These are phyloP conservation scores for Sequoia sempervirens DNA, from an alignment of 75 land plant genomes.

Conservation along the genomic window DNA sequence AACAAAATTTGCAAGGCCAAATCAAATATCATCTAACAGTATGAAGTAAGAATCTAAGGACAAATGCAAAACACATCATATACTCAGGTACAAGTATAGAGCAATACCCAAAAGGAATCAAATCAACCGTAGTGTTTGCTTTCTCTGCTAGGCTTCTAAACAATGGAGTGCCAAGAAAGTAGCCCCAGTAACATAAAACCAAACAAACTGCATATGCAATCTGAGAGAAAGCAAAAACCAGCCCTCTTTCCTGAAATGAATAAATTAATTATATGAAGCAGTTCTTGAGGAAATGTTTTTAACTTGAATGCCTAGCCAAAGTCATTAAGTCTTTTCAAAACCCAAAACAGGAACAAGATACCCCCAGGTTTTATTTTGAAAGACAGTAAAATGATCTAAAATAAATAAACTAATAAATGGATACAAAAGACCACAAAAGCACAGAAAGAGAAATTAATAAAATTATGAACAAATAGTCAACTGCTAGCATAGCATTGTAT, in stretches of 20 bases:
- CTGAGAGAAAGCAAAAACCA: conserved; percentile 83
- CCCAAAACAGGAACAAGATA: conserved; percentile 5
- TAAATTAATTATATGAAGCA: background rate
- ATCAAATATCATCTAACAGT: background rate
- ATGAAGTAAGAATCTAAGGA: background rate
- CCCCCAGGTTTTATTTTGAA: background rate
- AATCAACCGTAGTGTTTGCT: background rate
- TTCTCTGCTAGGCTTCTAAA: conserved; percentile 14
- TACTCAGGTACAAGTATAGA: background rate
- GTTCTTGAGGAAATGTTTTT: background rate
- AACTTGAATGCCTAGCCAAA: background rate
- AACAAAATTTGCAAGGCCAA: background rate
- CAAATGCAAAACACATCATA: background rate
- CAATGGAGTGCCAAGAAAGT: conserved; percentile 53
- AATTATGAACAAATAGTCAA: background rate
- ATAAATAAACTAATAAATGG: background rate
- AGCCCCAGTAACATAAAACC: conserved; percentile 84
- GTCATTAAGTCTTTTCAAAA: background rate
- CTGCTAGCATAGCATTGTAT: background rate
- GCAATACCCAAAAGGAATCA: conserved; percentile 62
- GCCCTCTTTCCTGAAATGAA: conserved; percentile 69
- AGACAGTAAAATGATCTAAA: background rate
- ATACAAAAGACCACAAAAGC: background rate
- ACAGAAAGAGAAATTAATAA: background rate
- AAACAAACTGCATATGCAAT: conserved; percentile 75